Evolutionary conservation across 805 yeast genomes (phyloP).

Genomic region (Suhomyces tanzawaensis): DNA sequence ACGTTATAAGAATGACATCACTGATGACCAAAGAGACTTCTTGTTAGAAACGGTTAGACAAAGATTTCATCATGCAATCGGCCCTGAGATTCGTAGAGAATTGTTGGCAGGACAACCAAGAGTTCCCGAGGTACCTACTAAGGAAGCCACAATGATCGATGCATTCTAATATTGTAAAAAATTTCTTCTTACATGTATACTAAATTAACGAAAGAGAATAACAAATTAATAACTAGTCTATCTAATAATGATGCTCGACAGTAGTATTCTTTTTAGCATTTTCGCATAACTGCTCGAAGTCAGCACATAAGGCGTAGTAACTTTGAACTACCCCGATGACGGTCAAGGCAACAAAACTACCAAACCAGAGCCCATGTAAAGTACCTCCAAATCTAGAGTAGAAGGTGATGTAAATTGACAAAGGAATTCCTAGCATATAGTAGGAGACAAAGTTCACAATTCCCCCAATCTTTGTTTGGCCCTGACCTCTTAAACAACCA

Average conservation of each 20-base stretch:
- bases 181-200: constrained; percentile 6
- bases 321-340: constrained; percentile 48
- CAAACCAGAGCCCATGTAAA: constrained; percentile 62
- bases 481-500: constrained; percentile 77
- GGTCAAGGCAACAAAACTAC: constrained; percentile 49
- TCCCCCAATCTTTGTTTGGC: constrained; percentile 65
- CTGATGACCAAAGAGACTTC: constrained; percentile 98
- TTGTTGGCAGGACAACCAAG: constrained; percentile 81
- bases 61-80: constrained; percentile 82
- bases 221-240: neutral
- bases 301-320: constrained; percentile 33
- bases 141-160: constrained; percentile 39
- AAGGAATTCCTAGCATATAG: constrained; percentile 62
- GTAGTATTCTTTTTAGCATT: constrained; percentile 38
- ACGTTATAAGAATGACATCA: constrained; percentile 93
- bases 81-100: constrained; percentile 94
- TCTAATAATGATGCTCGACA: constrained; percentile 8
- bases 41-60: constrained; percentile 86
- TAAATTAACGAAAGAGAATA: constrained; percentile 1
- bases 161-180: constrained; percentile 24
- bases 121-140: constrained; percentile 28
- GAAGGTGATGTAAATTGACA: constrained; percentile 55
- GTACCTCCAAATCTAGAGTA: constrained; percentile 43
- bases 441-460: constrained; percentile 55
- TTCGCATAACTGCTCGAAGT: constrained; percentile 34